Evolutionary conservation across 495 filamentous ascomycete genomes (phyloP), one percentile per base, ranked within the genome.

Genomic region (Cenococcum geophilum): DNA sequence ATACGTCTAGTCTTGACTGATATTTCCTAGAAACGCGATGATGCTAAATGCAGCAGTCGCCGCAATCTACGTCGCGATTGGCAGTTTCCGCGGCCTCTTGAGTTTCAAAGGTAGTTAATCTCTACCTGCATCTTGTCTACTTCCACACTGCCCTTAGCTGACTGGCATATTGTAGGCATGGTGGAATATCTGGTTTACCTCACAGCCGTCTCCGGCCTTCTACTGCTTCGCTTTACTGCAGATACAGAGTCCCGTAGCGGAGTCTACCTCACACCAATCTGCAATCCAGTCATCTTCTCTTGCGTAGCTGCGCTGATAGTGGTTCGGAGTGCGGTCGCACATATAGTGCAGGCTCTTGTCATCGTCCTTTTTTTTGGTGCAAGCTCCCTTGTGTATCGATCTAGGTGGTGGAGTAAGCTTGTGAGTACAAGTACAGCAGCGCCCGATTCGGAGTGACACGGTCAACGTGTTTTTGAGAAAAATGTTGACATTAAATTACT

Each of bases 141-240:
- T 10, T 55, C n/a, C 16, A 32, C 25, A 34, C 27, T 55, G 51
- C 51, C n/a, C n/a, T n/a, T 55, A 55, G 32, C 34, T 27, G 5
- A 49, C 14, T 5, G 34, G 62, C n/a, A n/a, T n/a, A n/a, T n/a
- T n/a, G n/a, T 62, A 10, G 62, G 66, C 14, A 64, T 68, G 62
- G 62, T 61, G 21, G 55, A 55, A 36, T 68, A 61, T 55, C 49
- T 65, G 6, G 58, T 65, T 34, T 68, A 62, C 35, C 57, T 64
- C 9, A 56, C 42, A 40, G 62, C 66, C 9, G 59, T 65, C 16
- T 20, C 65, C 12, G 66, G 66, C 0, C 58, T 68, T 4, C 37
- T 68, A 35, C 55, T 64, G 11, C 54, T 68, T 14, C 57, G 65
- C 11, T 16, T 21, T 9, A 47, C 42, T 12, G 3, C 16, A 16